Percentiles rank a stretch among this genome's conserved stretches.
phyloP scores from a whole-genome alignment of 768 basidiomycete genomes.

The Pleurotus sapidus region DNA sequence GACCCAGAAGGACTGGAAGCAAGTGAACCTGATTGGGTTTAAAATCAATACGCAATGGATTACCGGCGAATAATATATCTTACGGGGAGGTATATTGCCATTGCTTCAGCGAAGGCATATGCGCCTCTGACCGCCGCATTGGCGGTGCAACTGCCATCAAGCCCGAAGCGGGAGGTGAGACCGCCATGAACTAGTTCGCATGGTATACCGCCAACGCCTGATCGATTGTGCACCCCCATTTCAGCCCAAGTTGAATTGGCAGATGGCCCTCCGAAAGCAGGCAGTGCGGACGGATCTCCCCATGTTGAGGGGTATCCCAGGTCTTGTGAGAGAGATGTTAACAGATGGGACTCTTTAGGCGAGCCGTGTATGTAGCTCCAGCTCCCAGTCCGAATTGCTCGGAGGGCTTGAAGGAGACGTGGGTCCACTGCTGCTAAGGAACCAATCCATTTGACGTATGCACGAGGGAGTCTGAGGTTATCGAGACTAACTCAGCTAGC shows the following conservation, averaged over 20 bases:
- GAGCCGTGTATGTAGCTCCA: slow-evolving; percentile 60
- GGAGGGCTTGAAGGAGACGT: slow-evolving; percentile 53
- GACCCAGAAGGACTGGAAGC: slow-evolving; percentile 60
- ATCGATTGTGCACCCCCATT: slow-evolving; percentile 50
- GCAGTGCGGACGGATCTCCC: slow-evolving; percentile 60
- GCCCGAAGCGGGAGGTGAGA: slow-evolving; percentile 42
- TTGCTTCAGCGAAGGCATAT: slow-evolving; percentile 58
- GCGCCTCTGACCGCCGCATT: slow-evolving; percentile 54
- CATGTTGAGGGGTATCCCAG: slow-evolving; percentile 59
- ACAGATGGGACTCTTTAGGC: slow-evolving; percentile 33
- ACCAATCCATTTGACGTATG: slow-evolving; percentile 78
- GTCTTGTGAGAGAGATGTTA: slow-evolving; percentile 45
- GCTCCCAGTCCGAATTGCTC: slow-evolving; percentile 45
- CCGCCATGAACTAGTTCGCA: slow-evolving; percentile 72
- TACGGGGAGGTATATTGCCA: slow-evolving; percentile 72
- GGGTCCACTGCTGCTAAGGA: slow-evolving; percentile 66
- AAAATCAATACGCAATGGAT: background rate
- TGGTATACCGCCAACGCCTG: slow-evolving; percentile 66
- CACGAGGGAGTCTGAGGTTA: slow-evolving; percentile 46
- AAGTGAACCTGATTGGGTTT: slow-evolving; percentile 57
- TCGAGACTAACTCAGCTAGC: background rate
- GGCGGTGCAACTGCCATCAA: slow-evolving; percentile 51
- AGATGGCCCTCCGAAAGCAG: slow-evolving; percentile 55
- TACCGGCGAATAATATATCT: slow-evolving; percentile 20
- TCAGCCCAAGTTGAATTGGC: slow-evolving; percentile 55